Evolutionary conservation across 345 rosid genomes (phyloP).

Genomic region (Mercurialis annua): DNA sequence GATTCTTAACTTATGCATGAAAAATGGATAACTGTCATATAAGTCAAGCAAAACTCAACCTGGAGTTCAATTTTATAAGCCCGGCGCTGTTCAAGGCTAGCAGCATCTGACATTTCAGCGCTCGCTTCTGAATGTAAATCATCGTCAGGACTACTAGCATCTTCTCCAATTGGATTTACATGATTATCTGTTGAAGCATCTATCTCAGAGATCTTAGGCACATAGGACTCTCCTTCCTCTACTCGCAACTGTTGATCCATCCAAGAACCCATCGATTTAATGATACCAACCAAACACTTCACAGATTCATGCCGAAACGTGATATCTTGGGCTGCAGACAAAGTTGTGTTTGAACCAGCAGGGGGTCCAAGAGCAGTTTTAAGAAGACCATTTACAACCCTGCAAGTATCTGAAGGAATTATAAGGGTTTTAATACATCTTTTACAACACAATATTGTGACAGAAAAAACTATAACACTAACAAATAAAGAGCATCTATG

Average conservation of each 20-base stretch:
- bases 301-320: constrained; percentile 93
- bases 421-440: constrained; percentile 79
- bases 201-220: constrained; percentile 50
- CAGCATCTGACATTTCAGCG: constrained; percentile 74
- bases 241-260: constrained; percentile 81
- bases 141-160: constrained; percentile 50
- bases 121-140: constrained; percentile 65
- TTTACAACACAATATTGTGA: constrained; percentile 6
- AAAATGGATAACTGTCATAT: not conserved
- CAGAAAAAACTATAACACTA: constrained; percentile 2
- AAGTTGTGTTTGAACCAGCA: constrained; percentile 79
- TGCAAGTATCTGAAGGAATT: constrained; percentile 93
- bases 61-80: constrained; percentile 91
- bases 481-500: not conserved
- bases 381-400: constrained; percentile 94
- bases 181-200: constrained; percentile 50
- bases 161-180: constrained; percentile 53
- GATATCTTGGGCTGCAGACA: constrained; percentile 78
- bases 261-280: constrained; percentile 88
- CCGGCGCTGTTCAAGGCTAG: constrained; percentile 84
- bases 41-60: constrained; percentile 42
- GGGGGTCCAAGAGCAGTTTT: constrained; percentile 97
- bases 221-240: constrained; percentile 59
- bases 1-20: not conserved
- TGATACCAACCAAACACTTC: constrained; percentile 81